phyloP scores from a whole-genome alignment of 2,329 filamentous ascomycete genomes.

The Colletotrichum agaves region DNA sequence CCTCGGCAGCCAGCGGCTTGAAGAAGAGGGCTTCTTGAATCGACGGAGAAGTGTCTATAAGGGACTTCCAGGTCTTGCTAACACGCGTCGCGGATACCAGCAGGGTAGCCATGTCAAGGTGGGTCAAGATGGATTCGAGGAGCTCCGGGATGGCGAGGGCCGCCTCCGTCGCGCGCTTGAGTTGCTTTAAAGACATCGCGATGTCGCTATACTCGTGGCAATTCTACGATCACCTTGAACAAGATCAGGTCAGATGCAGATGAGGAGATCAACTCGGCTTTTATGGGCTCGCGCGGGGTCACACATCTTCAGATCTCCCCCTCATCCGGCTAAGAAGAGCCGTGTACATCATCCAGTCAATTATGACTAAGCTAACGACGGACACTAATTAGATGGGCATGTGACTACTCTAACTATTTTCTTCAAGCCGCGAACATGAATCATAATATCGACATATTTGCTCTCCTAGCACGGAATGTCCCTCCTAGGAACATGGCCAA shows the following conservation, averaged over 20 bases:
- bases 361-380: conserved; percentile 30
- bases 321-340: conserved; percentile 19
- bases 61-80: conserved; percentile 39
- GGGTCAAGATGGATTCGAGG: conserved; percentile 42
- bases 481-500: no score
- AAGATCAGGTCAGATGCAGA: background rate
- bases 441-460: no score
- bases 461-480: no score
- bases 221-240: background rate
- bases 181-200: conserved; percentile 5
- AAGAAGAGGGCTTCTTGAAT: conserved; percentile 28
- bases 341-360: conserved; percentile 19
- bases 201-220: background rate
- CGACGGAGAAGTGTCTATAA: conserved; percentile 14
- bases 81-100: conserved; percentile 42
- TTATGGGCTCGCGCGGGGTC: conserved; percentile 29
- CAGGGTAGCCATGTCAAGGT: conserved; percentile 43
- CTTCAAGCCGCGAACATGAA: no score
- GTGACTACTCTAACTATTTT: background rate
- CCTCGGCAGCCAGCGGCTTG: conserved; percentile 4
- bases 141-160: conserved; percentile 41
- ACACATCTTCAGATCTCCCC: conserved; percentile 22
- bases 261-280: conserved; percentile 27
- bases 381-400: background rate
- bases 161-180: background rate